Percentiles rank a stretch among this genome's conserved stretches.
These are phyloP conservation scores for Agrostemma githago DNA, from an alignment of 148 eudicot species.

Conservation along the genomic window DNA sequence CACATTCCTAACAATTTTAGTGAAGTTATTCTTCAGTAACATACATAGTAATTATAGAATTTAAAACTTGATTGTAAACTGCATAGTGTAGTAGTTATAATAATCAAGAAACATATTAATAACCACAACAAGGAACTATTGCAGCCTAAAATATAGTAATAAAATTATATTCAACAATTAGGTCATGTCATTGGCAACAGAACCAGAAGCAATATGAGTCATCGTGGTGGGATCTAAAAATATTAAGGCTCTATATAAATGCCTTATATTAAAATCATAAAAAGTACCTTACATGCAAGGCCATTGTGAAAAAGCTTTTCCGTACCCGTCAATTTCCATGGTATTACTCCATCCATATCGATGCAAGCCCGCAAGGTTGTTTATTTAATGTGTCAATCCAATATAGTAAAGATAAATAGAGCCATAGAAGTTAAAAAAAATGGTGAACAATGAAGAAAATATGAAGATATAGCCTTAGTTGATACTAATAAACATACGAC, in stretches of 20 bases:
- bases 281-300: constrained; percentile 77
- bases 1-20: background rate
- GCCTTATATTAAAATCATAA: background rate
- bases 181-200: background rate
- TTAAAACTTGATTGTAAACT: too few relatives aligned
- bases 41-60: too few relatives aligned
- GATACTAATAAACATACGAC: too few relatives aligned
- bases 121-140: too few relatives aligned
- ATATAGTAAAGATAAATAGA: constrained; percentile 31
- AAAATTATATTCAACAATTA: too few relatives aligned
- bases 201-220: background rate
- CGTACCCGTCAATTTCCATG: constrained; percentile 75
- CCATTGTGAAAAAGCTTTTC: constrained; percentile 99
- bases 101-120: too few relatives aligned
- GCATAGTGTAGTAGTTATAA: too few relatives aligned
- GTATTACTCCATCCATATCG: constrained; percentile 91
- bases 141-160: too few relatives aligned
- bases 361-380: constrained; percentile 70
- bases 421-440: background rate
- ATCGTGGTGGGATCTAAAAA: background rate
- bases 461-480: too few relatives aligned
- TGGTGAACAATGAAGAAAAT: too few relatives aligned
- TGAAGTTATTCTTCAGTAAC: background rate
- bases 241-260: background rate
- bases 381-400: constrained; percentile 99